These are phyloP conservation scores for Claviceps capensis DNA, from an alignment of 2,329 filamentous ascomycete genomes.

Conservation along the genomic window DNA sequence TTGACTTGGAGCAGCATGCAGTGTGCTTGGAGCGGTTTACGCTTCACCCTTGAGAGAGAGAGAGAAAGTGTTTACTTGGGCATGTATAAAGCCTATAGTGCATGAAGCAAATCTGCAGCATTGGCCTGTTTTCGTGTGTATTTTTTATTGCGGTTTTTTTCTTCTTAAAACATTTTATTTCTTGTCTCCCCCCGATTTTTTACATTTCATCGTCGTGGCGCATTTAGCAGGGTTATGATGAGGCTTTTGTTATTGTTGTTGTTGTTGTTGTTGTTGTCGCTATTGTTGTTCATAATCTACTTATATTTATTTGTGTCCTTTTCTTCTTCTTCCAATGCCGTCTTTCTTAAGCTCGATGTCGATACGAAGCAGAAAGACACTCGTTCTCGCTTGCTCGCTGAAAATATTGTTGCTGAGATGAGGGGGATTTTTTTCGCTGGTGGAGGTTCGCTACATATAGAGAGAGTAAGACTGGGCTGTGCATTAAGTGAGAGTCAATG, in stretches of 20 bases:
- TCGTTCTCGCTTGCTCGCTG: no score
- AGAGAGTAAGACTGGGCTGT: no score
- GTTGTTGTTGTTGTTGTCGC: no score
- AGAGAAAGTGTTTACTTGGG: background rate
- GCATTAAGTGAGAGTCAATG: no score
- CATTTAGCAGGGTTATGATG: constrained; percentile 5
- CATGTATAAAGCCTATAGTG: background rate
- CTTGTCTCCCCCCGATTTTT: background rate
- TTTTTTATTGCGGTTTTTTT: constrained; percentile 1
- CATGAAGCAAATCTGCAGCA: constrained; percentile 1
- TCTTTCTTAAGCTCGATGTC: no score
- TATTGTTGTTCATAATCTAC: no score
- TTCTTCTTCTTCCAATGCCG: no score
- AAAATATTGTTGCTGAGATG: no score
- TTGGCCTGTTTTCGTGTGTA: constrained; percentile 3
- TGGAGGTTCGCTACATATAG: no score
- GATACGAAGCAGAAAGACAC: no score
- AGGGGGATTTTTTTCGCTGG: no score
- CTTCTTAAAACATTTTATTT: background rate
- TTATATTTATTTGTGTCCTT: no score
- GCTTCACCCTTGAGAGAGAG: background rate
- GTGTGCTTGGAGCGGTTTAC: background rate
- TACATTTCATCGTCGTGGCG: constrained; percentile 6
- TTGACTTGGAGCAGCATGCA: background rate
- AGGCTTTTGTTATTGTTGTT: background rate